These are phyloP conservation scores for Coniochaeta hoffmannii DNA, from an alignment of 2,329 filamentous ascomycete genomes.

Conservation along the genomic window DNA sequence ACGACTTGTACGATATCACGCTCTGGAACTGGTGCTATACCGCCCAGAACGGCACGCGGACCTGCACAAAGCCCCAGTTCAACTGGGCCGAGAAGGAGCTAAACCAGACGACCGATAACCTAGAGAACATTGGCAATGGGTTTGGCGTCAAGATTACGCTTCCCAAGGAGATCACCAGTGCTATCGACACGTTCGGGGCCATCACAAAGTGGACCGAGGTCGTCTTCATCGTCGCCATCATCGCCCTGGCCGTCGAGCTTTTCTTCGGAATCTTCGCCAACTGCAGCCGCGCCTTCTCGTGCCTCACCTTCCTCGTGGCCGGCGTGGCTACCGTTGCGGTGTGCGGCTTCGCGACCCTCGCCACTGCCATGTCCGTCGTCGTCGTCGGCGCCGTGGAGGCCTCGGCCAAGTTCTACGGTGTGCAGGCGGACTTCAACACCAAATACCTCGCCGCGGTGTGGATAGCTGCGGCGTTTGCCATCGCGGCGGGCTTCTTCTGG, in stretches of 20 bases:
- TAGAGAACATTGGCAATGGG: conserved; percentile 46
- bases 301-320: conserved; percentile 72
- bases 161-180: conserved; percentile 57
- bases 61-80: conserved; percentile 65
- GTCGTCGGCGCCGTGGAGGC: conserved; percentile 62
- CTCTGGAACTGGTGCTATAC: conserved; percentile 83
- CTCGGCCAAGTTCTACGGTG: conserved; percentile 63
- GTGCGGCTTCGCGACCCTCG: conserved; percentile 60
- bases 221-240: conserved; percentile 67
- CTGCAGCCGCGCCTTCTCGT: conserved; percentile 74
- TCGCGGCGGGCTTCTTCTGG: conserved; percentile 82
- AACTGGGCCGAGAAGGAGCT: conserved; percentile 72
- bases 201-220: conserved; percentile 79
- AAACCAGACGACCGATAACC: conserved; percentile 46
- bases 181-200: conserved; percentile 65
- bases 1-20: conserved; percentile 71
- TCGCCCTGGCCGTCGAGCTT: conserved; percentile 63
- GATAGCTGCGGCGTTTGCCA: conserved; percentile 70
- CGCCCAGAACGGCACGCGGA: conserved; percentile 43
- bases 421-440: conserved; percentile 58
- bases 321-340: conserved; percentile 47
- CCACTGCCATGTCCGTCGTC: conserved; percentile 65
- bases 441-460: conserved; percentile 67
- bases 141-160: conserved; percentile 52
- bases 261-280: conserved; percentile 74